These are phyloP conservation scores for Ceratobasidium theobromae DNA, from an alignment of 1,284 basidiomycete genomes.

Conservation along the genomic window DNA sequence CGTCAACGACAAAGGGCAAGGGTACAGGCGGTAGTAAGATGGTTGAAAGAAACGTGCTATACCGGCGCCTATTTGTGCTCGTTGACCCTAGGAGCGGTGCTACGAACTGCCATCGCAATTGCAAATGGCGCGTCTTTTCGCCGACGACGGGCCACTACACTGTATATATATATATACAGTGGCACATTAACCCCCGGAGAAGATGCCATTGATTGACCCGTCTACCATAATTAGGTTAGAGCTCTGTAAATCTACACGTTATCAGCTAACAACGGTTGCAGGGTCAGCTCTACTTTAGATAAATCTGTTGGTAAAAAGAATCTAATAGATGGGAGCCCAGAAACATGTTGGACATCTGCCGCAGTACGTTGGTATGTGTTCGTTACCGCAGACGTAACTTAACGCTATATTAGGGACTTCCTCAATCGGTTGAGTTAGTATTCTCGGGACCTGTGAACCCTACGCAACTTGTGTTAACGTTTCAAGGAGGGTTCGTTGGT, in stretches of 20 bases:
- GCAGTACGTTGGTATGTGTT: conserved; percentile 51
- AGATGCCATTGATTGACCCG: conserved; percentile 44
- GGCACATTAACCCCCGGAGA: no score
- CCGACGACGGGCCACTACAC: neutral
- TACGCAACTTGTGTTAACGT: conserved; percentile 60
- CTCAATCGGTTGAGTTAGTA: conserved; percentile 67
- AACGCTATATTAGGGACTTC: conserved; percentile 56
- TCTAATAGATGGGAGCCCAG: conserved; percentile 67
- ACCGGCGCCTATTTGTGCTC: conserved; percentile 3
- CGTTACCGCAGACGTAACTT: neutral
- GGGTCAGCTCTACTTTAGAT: conserved; percentile 83
- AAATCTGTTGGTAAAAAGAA: conserved; percentile 71
- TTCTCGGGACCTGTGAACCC: conserved; percentile 59
- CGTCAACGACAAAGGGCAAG: neutral
- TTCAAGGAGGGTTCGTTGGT: conserved; percentile 82
- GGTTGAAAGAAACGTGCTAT: conserved; percentile 5
- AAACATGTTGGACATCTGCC: conserved; percentile 83
- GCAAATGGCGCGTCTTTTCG: neutral
- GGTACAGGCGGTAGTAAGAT: neutral
- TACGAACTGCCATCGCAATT: conserved; percentile 9
- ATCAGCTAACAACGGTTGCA: conserved; percentile 40
- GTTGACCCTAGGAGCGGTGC: neutral
- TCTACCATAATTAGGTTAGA: conserved; percentile 59
- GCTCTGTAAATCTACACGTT: neutral
- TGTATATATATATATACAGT: no score